These are phyloP conservation scores for Alternaria longipes DNA, from an alignment of 2,329 filamentous ascomycete species.

Conservation along the genomic window DNA sequence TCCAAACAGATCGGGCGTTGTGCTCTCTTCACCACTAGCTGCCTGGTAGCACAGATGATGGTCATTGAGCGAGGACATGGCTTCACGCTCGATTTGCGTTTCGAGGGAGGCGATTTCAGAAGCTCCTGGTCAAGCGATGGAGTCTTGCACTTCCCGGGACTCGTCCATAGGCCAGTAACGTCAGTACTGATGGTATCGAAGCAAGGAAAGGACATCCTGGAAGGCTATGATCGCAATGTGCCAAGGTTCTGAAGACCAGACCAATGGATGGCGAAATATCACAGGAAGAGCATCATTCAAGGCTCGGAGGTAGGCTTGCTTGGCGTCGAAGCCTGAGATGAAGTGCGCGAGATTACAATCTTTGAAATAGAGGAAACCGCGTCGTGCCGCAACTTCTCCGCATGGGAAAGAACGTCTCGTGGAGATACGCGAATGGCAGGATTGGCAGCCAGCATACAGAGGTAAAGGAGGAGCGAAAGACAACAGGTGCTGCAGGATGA, in stretches of 20 bases:
- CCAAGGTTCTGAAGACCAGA: not conserved
- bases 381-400: not conserved
- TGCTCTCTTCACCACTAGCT: conserved; percentile 8
- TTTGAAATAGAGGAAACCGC: not conserved
- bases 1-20: conserved; percentile 26
- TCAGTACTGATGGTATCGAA: conserved; percentile 19
- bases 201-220: conserved; percentile 12
- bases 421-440: not conserved
- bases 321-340: not conserved
- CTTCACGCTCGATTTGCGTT: not conserved
- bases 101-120: not conserved
- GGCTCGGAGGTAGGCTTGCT: not conserved
- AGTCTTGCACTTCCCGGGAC: conserved; percentile 11
- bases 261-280: not conserved
- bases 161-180: conserved; percentile 13
- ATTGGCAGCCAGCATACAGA: not conserved
- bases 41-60: conserved; percentile 14
- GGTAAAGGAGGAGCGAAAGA: not conserved
- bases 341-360: not conserved
- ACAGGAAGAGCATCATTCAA: not conserved
- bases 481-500: not conserved
- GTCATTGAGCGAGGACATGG: conserved; percentile 23
- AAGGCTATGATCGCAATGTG: not conserved
- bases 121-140: not conserved
- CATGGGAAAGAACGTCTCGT: not conserved